Evolutionary conservation across 2,329 filamentous ascomycete genomes (phyloP).

Genomic region (Fusarium sp.): DNA sequence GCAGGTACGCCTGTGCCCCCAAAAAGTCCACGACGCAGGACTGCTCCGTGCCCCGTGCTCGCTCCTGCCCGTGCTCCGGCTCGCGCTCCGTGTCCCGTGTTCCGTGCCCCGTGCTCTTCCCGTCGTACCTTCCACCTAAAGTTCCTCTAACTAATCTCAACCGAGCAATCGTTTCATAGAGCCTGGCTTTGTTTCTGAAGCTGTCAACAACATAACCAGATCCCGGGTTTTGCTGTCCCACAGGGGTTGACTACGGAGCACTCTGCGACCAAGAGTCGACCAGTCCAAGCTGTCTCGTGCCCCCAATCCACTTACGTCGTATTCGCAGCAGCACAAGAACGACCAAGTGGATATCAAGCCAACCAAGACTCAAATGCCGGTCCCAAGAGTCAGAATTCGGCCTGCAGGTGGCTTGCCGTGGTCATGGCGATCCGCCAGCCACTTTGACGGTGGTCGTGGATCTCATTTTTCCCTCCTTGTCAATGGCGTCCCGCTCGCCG

Average conservation of each 20-base stretch:
- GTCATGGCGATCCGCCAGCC: slow-evolving; percentile 38
- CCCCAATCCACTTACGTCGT: slow-evolving; percentile 3
- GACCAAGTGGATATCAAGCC: not conserved
- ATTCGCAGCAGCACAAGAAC: slow-evolving; percentile 4
- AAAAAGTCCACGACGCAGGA: not conserved
- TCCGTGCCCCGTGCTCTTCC: slow-evolving; percentile 26
- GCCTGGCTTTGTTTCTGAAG: not conserved
- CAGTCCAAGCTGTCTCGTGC: not conserved
- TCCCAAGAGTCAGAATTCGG: slow-evolving; percentile 27
- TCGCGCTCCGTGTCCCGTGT: slow-evolving; percentile 31
- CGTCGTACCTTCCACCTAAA: slow-evolving; percentile 34
- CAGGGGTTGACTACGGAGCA: not conserved
- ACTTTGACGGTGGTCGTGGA: slow-evolving; percentile 36
- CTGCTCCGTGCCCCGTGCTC: slow-evolving; percentile 33
- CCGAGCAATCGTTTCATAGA: not conserved
- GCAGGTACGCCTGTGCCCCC: slow-evolving; percentile 30
- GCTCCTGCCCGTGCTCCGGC: slow-evolving; percentile 29
- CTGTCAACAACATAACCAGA: not conserved
- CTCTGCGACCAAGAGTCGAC: not conserved
- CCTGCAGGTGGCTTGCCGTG: slow-evolving; percentile 30
- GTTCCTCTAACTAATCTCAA: slow-evolving; percentile 29
- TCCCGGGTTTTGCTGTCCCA: not conserved
- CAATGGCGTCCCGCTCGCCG: slow-evolving; percentile 35
- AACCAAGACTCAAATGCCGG: slow-evolving; percentile 21
- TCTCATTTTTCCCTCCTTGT: slow-evolving; percentile 32